Evolutionary conservation across 2,329 filamentous ascomycete genomes (phyloP), one percentile per base, ranked within the genome.

Genomic region (Trichoderma koningiopsis): DNA sequence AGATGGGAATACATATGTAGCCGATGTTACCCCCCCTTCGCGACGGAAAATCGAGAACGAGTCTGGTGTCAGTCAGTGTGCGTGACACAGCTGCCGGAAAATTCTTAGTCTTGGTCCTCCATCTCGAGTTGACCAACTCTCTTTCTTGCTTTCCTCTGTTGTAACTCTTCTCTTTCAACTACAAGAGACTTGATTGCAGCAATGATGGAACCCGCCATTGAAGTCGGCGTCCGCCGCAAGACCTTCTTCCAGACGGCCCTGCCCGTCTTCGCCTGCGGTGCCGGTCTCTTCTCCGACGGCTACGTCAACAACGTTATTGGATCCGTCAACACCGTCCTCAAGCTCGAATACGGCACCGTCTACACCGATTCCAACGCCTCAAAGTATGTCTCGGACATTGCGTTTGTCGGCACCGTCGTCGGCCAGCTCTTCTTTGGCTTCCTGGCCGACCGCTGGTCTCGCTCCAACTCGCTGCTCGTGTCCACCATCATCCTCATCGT

Each of bases 281-380:
- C 94, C 63, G 94, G 94, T 75, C 85, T 97, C 2, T 97, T 97
- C 80, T 94, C 91, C 29, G 94, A 97, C 79, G 94, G 94, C 19
- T 97, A 97, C 79, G 88, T 97, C 77, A 96, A 97, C 81, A 93
- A 92, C 76, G 92, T 97, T 72, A 97, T 97, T 74, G 93, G 94
- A 6, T 92, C 91, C 3, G 94, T 97, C 69, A 92, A 91, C 74
- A 96, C 93, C 1, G 88, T 94, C 70, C 86, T 97, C 7, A 79
- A 78, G 24, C 80, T 78, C 0, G 85, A 96, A 74, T 97, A 97
- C 76, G 86, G 86, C 52, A 80, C 84, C 0, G 79, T 86, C n/a
- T 97, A 94, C 80, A 84, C 78, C n/a, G 81, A 83, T 3, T 95
- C 92, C 0, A 82, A 83, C 0, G 91, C 93, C 2, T 88, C 89